Evolutionary conservation across 2,329 filamentous ascomycete species (phyloP).

Genomic region (Aureobasidium zeae): DNA sequence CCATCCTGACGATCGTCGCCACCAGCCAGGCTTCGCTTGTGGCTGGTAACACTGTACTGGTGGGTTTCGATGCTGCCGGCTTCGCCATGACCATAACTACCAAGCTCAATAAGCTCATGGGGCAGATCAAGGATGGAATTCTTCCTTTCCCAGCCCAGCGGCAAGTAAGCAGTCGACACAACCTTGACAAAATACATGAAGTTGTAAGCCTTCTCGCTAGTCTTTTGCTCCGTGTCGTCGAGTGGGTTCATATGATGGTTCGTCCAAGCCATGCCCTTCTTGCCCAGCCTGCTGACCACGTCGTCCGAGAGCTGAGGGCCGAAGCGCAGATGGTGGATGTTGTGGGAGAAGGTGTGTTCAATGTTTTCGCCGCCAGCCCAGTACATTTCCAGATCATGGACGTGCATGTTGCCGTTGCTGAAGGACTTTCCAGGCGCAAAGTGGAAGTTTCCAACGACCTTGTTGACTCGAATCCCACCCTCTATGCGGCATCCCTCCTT

Average conservation of each 20-base stretch:
- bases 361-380: constrained; percentile 61
- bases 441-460: constrained; percentile 98
- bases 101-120: constrained; percentile 51
- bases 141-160: constrained; percentile 73
- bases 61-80: constrained; percentile 90
- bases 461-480: constrained; percentile 88
- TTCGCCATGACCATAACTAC: constrained; percentile 54
- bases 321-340: constrained; percentile 81
- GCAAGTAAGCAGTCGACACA: constrained; percentile 88
- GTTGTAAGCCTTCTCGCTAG: constrained; percentile 77
- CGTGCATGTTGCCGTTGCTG: constrained; percentile 92
- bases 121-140: constrained; percentile 29
- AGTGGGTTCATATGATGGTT: constrained; percentile 90
- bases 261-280: constrained; percentile 57
- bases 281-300: constrained; percentile 54
- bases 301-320: constrained; percentile 79
- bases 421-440: constrained; percentile 93
- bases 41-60: constrained; percentile 95
- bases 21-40: constrained; percentile 78
- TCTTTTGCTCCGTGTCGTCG: constrained; percentile 67
- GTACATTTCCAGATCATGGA: constrained; percentile 96
- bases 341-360: constrained; percentile 80
- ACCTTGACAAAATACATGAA: constrained; percentile 99
- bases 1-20: constrained; percentile 79
- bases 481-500: constrained; percentile 91